Percentiles rank a stretch among this genome's conserved stretches.
Evolutionary conservation across 2,329 filamentous ascomycete genomes (phyloP).

Genomic region (Davidsoniella eucalypti): DNA sequence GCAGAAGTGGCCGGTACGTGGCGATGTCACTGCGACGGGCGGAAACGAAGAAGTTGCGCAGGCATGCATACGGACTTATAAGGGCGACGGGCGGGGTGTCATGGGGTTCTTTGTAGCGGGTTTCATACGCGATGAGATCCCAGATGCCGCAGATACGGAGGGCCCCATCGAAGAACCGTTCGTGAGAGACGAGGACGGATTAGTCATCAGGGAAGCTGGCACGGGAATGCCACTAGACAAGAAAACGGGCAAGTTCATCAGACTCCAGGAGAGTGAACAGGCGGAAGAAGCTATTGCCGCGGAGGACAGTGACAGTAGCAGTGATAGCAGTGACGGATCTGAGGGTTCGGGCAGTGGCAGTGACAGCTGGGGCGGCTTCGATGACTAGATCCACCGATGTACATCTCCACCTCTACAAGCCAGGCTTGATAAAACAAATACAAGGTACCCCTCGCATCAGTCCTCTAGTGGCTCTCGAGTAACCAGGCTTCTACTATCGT

Average conservation of each 20-base stretch:
- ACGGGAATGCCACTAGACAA: conserved; percentile 23
- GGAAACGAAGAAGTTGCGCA: conserved; percentile 43
- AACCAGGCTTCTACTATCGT: too few relatives aligned
- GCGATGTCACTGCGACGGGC: conserved; percentile 31
- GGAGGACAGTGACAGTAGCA: conserved; percentile 7
- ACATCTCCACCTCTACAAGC: background rate
- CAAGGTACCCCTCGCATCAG: background rate
- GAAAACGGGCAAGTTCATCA: conserved; percentile 18
- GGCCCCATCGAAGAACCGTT: conserved; percentile 29
- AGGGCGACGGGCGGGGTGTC: conserved; percentile 64
- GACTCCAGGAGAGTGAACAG: conserved; percentile 26
- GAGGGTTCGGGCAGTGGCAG: conserved; percentile 11
- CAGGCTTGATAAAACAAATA: background rate
- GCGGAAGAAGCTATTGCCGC: conserved; percentile 14
- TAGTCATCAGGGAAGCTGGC: conserved; percentile 21
- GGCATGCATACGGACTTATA: conserved; percentile 66
- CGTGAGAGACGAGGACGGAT: conserved; percentile 31
- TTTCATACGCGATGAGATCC: conserved; percentile 46
- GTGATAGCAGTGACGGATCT: background rate
- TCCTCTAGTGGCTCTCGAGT: too few relatives aligned
- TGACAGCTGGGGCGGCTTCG: conserved; percentile 14
- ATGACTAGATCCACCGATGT: conserved; percentile 13
- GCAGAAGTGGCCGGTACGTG: conserved; percentile 56
- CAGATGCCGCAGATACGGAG: conserved; percentile 14
- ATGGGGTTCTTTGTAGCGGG: conserved; percentile 95